These are phyloP conservation scores for Nectriaceae sp. DNA, from an alignment of 2,329 filamentous ascomycete species.

Conservation along the genomic window DNA sequence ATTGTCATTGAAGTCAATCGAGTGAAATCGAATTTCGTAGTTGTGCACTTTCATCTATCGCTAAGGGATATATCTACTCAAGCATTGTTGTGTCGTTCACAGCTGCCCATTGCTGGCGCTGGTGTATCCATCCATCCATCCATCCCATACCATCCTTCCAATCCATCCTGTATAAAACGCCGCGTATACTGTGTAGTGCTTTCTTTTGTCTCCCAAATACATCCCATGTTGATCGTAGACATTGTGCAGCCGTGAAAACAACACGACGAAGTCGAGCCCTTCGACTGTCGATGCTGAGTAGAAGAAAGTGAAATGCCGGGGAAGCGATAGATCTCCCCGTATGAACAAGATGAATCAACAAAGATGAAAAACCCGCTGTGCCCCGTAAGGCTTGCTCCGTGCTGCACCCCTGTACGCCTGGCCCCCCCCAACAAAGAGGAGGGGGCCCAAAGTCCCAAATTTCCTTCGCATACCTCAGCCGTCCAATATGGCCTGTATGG, in stretches of 20 bases:
- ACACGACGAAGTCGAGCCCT: constrained; percentile 27
- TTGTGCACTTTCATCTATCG: constrained; percentile 21
- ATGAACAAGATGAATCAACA: not conserved
- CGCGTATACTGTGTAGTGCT: constrained; percentile 6
- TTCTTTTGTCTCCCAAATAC: constrained; percentile 26
- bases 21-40: too few relatives aligned
- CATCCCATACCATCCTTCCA: not conserved
- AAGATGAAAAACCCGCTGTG: not conserved
- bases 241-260: constrained; percentile 27
- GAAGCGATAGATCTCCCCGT: too few relatives aligned
- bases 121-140: not conserved
- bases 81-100: constrained; percentile 9
- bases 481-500: too few relatives aligned
- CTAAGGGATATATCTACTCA: constrained; percentile 28
- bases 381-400: not conserved
- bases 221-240: constrained; percentile 20
- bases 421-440: not conserved
- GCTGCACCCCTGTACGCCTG: not conserved
- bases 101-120: constrained; percentile 17
- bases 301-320: constrained; percentile 19
- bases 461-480: too few relatives aligned
- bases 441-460: not conserved
- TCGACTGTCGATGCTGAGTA: constrained; percentile 21
- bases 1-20: too few relatives aligned
- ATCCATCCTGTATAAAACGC: not conserved